Percentiles rank a stretch among this genome's conserved stretches.
Evolutionary conservation across 495 filamentous ascomycete species (phyloP).

Genomic region (Chaetomium tenue): DNA sequence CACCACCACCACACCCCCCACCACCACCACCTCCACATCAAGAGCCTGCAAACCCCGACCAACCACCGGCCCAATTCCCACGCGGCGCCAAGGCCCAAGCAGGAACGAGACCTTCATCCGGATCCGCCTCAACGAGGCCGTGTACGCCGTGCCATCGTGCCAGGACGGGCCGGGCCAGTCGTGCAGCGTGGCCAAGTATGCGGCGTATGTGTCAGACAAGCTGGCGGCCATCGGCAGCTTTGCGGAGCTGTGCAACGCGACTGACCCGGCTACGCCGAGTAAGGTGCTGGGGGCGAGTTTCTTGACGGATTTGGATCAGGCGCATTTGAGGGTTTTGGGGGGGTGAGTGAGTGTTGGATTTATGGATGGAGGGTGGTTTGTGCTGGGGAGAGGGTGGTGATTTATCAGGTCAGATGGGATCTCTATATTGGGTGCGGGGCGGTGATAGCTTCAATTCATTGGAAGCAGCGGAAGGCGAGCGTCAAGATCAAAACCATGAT

Average conservation of each 20-base stretch:
- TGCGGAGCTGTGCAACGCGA: conserved; percentile 47
- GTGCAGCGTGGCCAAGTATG: conserved; percentile 48
- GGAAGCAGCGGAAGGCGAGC: no score
- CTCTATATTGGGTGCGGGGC: no score
- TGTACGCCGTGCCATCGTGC: conserved; percentile 52
- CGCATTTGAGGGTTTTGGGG: background rate
- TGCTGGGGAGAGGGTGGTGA: no score
- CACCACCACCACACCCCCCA: background rate
- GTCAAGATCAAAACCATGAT: no score
- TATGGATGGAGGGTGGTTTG: no score
- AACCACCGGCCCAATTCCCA: background rate
- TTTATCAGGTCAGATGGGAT: no score
- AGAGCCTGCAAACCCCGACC: background rate
- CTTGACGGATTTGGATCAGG: background rate
- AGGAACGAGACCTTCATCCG: conserved; percentile 41
- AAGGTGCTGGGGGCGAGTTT: conserved; percentile 1
- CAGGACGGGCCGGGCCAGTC: conserved; percentile 47
- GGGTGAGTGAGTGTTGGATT: background rate
- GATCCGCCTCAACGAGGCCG: conserved; percentile 54
- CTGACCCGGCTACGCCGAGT: conserved; percentile 2
- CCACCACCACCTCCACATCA: background rate
- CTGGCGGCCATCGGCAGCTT: conserved; percentile 45
- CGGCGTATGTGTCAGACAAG: conserved; percentile 43
- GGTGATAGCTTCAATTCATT: no score
- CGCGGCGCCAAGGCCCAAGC: background rate